Base-by-base conservation (phyloP, 1,284 basidiomycete species). In the Papiliotrema laurentii region DNA sequence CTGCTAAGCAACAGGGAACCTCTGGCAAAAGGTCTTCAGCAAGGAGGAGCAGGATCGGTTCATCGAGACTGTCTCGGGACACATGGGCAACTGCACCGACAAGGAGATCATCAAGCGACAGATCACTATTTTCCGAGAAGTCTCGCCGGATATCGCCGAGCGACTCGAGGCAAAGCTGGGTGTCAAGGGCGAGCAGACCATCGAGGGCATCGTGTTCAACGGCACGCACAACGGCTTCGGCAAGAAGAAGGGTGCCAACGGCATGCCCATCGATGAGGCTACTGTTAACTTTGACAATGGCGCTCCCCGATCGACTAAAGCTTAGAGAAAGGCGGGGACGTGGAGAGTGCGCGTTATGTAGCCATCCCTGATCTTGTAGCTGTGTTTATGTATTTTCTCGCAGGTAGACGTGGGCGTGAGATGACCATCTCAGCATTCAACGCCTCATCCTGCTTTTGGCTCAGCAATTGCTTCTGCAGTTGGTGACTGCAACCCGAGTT, bases 1-100 rank as follows among this genome's bases (percentile, higher is more conserved):
- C 18, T 9, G 30, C n/a, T 33, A 33, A 10, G 30, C 9, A 10
- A 33, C n/a, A 33, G 30, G 30, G 10, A n/a, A 9, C 37, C 25
- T 96, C 41, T 94, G 83, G 81, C 68, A 74, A 55, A 84, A 82
- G 63, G 90, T 94, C 22, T 86, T 89, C 77, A 80, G 79, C 54
- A 83, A 89, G 53, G 76, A 76, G 22, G 79, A 81, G 49, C 79
- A 82, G 45, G 78, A 82, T 55, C 83, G 86, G 59, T 84, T 86
- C 60, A 80, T 93, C 60, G 66, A 79, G 67, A 92, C 92, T 67
- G 77, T 94, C 49, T 79, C 85, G 19, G 87, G 78, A 0, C 86
- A 91, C 76, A 79, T 89, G 68, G 75, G 78, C 35, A 76, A 68
- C 25, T 83, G 83, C 64, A 86, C 84, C 79, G 82, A 78, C 57